A percentile compares a stretch with the other conserved stretches of the same genome.
Conservation (phyloP, 768 basidiomycete genomes). For the Mycena vulgaris region DNA sequence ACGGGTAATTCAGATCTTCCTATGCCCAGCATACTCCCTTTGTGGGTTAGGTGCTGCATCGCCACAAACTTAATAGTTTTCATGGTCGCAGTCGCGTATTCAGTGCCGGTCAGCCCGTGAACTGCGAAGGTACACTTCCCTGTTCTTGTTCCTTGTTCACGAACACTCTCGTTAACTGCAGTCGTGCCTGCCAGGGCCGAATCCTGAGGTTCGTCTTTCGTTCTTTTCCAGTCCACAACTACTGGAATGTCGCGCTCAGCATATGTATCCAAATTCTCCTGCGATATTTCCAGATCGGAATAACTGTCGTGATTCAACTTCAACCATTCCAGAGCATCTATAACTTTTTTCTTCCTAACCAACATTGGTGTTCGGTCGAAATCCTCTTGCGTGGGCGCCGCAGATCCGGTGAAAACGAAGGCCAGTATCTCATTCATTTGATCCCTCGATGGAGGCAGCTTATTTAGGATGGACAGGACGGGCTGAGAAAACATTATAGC, state of each 20-base stretch:
- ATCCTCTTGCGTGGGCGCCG: not conserved
- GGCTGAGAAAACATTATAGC: constrained; percentile 48
- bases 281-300: constrained; percentile 23
- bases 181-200: not conserved
- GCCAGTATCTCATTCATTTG: constrained; percentile 45
- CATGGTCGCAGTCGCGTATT: constrained; percentile 31
- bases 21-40: constrained; percentile 40
- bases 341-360: constrained; percentile 34
- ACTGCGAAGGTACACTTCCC: constrained; percentile 56
- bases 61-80: constrained; percentile 43
- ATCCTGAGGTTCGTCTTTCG: not conserved
- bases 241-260: constrained; percentile 23
- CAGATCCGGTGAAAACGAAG: constrained; percentile 8
- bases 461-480: constrained; percentile 42
- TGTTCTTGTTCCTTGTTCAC: constrained; percentile 35
- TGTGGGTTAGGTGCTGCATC: constrained; percentile 38
- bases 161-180: constrained; percentile 9
- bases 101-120: constrained; percentile 51
- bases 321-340: constrained; percentile 29
- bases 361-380: constrained; percentile 26
- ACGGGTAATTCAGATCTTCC: constrained; percentile 36
- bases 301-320: constrained; percentile 33
- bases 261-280: constrained; percentile 22
- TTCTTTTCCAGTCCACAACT: constrained; percentile 22
- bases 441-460: constrained; percentile 41